Percentiles rank a stretch among this genome's conserved stretches.
These are phyloP conservation scores for Calocybe gangraenosa DNA, from an alignment of 768 basidiomycete genomes.

Conservation along the genomic window DNA sequence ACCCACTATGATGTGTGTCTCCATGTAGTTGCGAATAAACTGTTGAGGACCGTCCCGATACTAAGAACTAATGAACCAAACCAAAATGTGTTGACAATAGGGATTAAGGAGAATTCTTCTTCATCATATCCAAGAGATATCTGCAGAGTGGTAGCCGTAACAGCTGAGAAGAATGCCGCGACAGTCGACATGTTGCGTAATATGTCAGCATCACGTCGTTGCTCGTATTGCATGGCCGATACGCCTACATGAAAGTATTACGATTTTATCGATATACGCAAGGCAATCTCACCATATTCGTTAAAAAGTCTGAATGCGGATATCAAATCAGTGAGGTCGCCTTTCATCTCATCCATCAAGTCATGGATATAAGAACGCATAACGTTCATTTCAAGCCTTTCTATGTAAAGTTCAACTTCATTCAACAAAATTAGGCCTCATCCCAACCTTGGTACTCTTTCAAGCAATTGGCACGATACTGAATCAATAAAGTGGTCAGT, in stretches of 20 bases:
- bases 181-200: constrained; percentile 16
- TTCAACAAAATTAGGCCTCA: neutral
- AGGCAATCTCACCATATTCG: constrained; percentile 10
- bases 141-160: constrained; percentile 22
- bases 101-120: neutral
- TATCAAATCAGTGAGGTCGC: constrained; percentile 10
- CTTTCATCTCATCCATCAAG: constrained; percentile 12
- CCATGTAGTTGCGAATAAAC: constrained; percentile 19
- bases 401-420: too few species aligned
- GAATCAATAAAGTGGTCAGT: neutral
- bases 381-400: neutral
- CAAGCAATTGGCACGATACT: constrained; percentile 16
- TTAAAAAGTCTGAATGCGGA: constrained; percentile 16
- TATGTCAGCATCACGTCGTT: constrained; percentile 11
- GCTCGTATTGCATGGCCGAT: constrained; percentile 19
- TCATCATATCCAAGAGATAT: constrained; percentile 8
- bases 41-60: constrained; percentile 22
- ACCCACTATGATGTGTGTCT: constrained; percentile 22
- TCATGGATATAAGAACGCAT: constrained; percentile 14
- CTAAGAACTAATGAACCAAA: constrained; percentile 22
- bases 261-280: too few species aligned
- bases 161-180: constrained; percentile 26
- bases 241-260: too few species aligned
- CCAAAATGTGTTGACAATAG: constrained; percentile 20
- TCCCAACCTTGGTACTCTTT: constrained; percentile 5